A percentile compares a stretch with the other conserved stretches of the same genome.
Conservation (phyloP, 495 filamentous ascomycete species). For the Aspergillus cavernicola region DNA sequence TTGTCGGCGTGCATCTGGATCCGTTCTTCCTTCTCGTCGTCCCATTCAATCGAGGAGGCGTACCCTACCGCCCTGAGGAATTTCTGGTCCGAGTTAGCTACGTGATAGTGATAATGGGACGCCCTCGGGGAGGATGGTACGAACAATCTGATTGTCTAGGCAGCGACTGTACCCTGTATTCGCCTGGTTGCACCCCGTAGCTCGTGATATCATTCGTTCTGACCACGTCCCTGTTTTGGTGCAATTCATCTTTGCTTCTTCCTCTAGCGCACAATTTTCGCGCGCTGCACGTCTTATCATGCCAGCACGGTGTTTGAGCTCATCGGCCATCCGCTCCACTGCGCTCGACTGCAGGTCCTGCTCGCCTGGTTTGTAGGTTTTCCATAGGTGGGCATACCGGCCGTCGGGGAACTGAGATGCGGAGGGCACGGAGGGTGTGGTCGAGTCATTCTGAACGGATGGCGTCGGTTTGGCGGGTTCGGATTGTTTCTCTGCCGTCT, state of each 20-base stretch:
- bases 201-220: conserved; percentile 42
- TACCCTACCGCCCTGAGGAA: conserved; percentile 93
- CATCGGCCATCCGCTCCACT: conserved; percentile 72
- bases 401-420: conserved; percentile 70
- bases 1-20: conserved; percentile 96
- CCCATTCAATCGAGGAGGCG: conserved; percentile 59
- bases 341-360: conserved; percentile 53
- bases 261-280: conserved; percentile 90
- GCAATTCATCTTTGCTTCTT: conserved; percentile 65
- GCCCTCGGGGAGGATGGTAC: too few species aligned
- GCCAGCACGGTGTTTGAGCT: conserved; percentile 75
- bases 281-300: conserved; percentile 76
- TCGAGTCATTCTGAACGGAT: conserved; percentile 18
- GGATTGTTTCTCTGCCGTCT: conserved; percentile 15
- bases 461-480: conserved; percentile 19
- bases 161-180: conserved; percentile 71
- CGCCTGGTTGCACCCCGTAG: conserved; percentile 73
- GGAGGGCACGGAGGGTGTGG: conserved; percentile 49
- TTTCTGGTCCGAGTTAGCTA: conserved; percentile 47
- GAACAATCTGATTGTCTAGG: too few species aligned
- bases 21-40: conserved; percentile 68
- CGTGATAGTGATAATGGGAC: too few species aligned
- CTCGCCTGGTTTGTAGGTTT: conserved; percentile 64
- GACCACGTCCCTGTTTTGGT: conserved; percentile 49
- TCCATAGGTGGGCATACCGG: conserved; percentile 92